These are phyloP conservation scores for Quercus rubra DNA, from an alignment of 306 rosid genomes.

Conservation along the genomic window DNA sequence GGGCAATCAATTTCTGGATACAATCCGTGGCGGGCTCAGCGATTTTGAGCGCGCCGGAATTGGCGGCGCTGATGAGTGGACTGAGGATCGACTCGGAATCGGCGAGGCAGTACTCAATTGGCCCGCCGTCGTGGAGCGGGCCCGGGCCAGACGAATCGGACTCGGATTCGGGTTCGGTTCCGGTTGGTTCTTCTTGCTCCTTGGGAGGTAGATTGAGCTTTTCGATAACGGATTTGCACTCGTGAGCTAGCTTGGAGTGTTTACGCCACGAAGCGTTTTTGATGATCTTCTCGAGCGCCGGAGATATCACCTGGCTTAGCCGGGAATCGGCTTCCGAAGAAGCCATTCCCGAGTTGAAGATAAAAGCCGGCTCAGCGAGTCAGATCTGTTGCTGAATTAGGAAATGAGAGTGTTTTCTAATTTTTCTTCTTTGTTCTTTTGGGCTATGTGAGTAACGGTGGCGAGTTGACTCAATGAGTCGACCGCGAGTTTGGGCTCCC, in stretches of 20 bases:
- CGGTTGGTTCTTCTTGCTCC: background rate
- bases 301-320: slow-evolving; percentile 70
- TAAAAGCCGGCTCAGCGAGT: slow-evolving; percentile 40
- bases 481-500: background rate
- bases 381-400: slow-evolving; percentile 31
- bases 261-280: slow-evolving; percentile 97
- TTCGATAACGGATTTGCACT: slow-evolving; percentile 89
- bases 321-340: slow-evolving; percentile 99
- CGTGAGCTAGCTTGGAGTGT: slow-evolving; percentile 83
- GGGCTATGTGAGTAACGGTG: slow-evolving; percentile 14
- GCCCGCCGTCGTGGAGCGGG: slow-evolving; percentile 89
- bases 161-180: slow-evolving; percentile 38
- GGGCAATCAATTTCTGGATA: slow-evolving; percentile 84
- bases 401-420: slow-evolving; percentile 24
- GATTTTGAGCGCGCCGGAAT: slow-evolving; percentile 72
- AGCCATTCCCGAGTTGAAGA: slow-evolving; percentile 89
- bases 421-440: slow-evolving; percentile 7
- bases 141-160: slow-evolving; percentile 59
- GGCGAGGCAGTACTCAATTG: slow-evolving; percentile 61
- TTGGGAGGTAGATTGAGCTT: slow-evolving; percentile 43
- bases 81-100: slow-evolving; percentile 78
- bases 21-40: slow-evolving; percentile 98
- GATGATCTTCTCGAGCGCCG: slow-evolving; percentile 85
- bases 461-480: slow-evolving; percentile 46
- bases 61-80: slow-evolving; percentile 84